These are phyloP conservation scores for Adiantum capillusveneris DNA, from an alignment of 75 land plant species.

Conservation along the genomic window DNA sequence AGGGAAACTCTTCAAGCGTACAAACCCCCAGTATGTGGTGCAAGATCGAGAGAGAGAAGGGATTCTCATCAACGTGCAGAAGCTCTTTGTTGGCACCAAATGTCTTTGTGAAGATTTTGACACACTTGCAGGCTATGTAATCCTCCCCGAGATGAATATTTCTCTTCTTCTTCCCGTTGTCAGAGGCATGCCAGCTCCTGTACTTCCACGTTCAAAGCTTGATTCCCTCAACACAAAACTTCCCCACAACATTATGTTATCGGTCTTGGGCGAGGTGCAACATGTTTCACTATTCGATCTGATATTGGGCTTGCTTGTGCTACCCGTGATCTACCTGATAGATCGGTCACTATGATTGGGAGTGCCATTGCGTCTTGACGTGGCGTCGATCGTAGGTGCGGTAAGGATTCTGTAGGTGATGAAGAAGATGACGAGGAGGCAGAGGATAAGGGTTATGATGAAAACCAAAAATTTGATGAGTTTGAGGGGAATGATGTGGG, in stretches of 20 bases:
- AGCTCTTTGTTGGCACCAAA: slow-evolving; percentile 22
- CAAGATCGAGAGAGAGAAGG: slow-evolving; percentile 20
- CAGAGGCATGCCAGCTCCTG: slow-evolving; percentile 67
- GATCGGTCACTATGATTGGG: slow-evolving; percentile 62
- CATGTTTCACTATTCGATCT: slow-evolving; percentile 90
- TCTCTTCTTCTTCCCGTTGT: slow-evolving; percentile 33
- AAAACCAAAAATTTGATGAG: slow-evolving; percentile 98
- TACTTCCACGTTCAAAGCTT: slow-evolving; percentile 35
- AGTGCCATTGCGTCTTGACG: slow-evolving; percentile 43
- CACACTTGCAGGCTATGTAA: slow-evolving; percentile 27
- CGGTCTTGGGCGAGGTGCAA: slow-evolving; percentile 91
- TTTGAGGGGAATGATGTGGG: slow-evolving; percentile 97
- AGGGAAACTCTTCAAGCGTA: slow-evolving; percentile 18
- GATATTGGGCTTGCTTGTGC: slow-evolving; percentile 96
- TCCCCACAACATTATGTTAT: slow-evolving; percentile 89
- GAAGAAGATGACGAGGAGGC: slow-evolving; percentile 83
- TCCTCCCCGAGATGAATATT: slow-evolving; percentile 30
- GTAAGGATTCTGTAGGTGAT: slow-evolving; percentile 36
- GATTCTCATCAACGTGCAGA: slow-evolving; percentile 32
- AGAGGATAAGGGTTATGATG: slow-evolving; percentile 94
- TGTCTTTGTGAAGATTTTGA: slow-evolving; percentile 3
- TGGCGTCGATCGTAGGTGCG: slow-evolving; percentile 40
- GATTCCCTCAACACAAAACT: slow-evolving; percentile 81
- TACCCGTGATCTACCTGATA: slow-evolving; percentile 86
- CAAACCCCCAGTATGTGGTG: slow-evolving; percentile 27